Evolutionary conservation across 2,329 filamentous ascomycete genomes (phyloP), one percentile per base, ranked within the genome.

Genomic region (Apiospora koreana): DNA sequence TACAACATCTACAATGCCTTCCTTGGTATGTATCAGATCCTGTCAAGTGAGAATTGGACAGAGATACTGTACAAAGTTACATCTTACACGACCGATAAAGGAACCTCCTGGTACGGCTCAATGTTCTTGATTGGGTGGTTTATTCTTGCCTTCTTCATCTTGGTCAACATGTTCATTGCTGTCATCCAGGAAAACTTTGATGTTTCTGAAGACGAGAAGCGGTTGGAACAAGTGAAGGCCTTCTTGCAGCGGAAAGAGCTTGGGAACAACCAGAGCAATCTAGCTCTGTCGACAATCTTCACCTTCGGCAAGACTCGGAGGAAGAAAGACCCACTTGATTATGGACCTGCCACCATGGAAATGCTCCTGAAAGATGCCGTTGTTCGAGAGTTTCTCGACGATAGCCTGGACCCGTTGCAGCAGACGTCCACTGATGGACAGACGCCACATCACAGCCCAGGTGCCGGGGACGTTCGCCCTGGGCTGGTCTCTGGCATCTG

Each of bases 91-190:
- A 86, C 86, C 12, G 76, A 79, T 7, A 89, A 86, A 74, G 86
- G 91, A 48, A 97, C 93, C n/a, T 89, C 93, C 10, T 98, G 96
- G 95, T 94, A 98, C 70, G 94, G 93, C 12, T 94, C 95, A 10
- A 87, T 93, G 1, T 98, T 99, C 76, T 87, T 97, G 75, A 94
- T 98, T 73, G 88, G 95, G 74, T 99, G 96, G 96, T 98, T 97
- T 81, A 96, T 97, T 70, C 87, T 99, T 58, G 88, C 94, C 7
- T 98, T 97, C 80, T 95, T 98, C 79, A 97, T 99, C 82, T 89
- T 98, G 72, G 84, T 99, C 84, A 99, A 98, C 79, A 99, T 99
- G 96, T 99, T 99, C 86, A 98, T 99, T 93, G 96, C 96, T 86
- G 96, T 99, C 83, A 99, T 99, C 74, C 96, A 99, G 81, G 96